Conservation (phyloP, 2,329 filamentous ascomycete species). For the Colletotrichum sp. region DNA sequence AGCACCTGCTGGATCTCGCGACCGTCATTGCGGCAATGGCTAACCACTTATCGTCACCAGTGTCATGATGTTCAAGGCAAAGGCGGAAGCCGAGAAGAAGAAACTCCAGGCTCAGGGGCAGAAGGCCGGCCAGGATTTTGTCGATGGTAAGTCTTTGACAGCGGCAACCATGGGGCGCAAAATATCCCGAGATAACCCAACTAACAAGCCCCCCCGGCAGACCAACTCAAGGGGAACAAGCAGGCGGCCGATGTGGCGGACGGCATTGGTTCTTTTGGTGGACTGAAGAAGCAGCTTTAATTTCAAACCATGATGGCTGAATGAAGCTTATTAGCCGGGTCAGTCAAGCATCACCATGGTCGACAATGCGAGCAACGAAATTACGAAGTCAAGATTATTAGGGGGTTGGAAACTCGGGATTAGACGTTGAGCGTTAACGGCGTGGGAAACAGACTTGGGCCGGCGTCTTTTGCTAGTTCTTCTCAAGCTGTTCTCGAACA, state of each 20-base stretch:
- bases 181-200: not conserved
- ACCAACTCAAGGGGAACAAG: slow-evolving; percentile 39
- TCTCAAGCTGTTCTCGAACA: not conserved
- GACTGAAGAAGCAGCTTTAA: slow-evolving; percentile 32
- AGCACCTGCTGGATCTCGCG: not conserved
- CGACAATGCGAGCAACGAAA: not conserved
- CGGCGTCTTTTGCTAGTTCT: not conserved
- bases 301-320: not conserved
- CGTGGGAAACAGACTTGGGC: not conserved
- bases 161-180: not conserved
- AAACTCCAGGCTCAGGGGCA: slow-evolving; percentile 41
- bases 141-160: slow-evolving; percentile 31
- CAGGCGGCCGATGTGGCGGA: slow-evolving; percentile 36
- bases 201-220: slow-evolving; percentile 21
- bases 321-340: not conserved
- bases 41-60: slow-evolving; percentile 3
- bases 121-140: slow-evolving; percentile 43
- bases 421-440: not conserved
- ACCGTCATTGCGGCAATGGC: not conserved
- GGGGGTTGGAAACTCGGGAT: not conserved
- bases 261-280: slow-evolving; percentile 30
- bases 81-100: slow-evolving; percentile 44
- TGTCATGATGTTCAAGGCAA: slow-evolving; percentile 42
- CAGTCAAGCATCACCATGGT: not conserved
- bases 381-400: not conserved